Percentiles rank a stretch among this genome's conserved stretches.
Conservation (phyloP, 169 alveolate species). For the Babesia ovata region DNA sequence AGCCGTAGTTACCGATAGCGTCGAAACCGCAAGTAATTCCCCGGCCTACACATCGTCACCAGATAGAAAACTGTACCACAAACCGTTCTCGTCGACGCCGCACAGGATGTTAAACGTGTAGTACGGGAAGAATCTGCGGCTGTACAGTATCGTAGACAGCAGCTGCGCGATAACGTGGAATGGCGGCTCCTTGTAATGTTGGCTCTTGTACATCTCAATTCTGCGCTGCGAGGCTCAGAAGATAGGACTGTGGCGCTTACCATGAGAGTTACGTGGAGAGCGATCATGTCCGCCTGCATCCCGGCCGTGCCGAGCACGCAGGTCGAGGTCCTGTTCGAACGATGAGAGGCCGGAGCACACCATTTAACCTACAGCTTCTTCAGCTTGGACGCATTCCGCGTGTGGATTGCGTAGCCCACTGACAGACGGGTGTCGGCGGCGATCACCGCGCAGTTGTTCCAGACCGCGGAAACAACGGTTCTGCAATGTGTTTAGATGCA, state of each 20-base stretch:
- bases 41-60: constrained; percentile 32
- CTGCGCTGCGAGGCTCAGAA: constrained; percentile 73
- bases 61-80: neutral
- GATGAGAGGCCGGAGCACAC: neutral
- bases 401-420: constrained; percentile 87
- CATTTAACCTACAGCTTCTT: constrained; percentile 73
- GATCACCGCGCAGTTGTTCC: constrained; percentile 88
- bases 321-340: constrained; percentile 76
- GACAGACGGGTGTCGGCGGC: constrained; percentile 93
- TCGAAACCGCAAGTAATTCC: constrained; percentile 91
- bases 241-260: constrained; percentile 32
- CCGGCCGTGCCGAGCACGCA: constrained; percentile 90
- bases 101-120: constrained; percentile 89
- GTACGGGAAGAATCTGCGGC: constrained; percentile 92
- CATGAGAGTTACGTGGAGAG: constrained; percentile 80
- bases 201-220: constrained; percentile 83
- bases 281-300: constrained; percentile 91
- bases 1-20: constrained; percentile 91
- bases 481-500: constrained; percentile 18
- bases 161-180: constrained; percentile 87
- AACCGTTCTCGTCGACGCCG: constrained; percentile 86
- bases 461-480: constrained; percentile 89
- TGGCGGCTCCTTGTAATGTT: constrained; percentile 86
- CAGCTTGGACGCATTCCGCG: constrained; percentile 86
- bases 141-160: constrained; percentile 87